Conservation (phyloP, 2,329 filamentous ascomycete genomes). For the Pestalotiopsis fici region DNA sequence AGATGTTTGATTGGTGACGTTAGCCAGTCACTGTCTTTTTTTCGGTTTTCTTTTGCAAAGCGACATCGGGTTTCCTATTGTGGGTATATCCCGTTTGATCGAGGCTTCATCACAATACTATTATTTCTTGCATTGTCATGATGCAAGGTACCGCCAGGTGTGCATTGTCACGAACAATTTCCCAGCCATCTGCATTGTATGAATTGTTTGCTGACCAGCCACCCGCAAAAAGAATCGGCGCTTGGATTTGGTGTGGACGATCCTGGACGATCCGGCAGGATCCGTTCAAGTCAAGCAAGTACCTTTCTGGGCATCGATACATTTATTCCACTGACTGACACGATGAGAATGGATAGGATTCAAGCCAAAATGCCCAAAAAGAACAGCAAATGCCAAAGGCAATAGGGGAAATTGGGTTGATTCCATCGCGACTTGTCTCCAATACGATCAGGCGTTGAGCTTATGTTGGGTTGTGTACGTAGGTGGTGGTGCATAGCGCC, state of each 20-base stretch:
- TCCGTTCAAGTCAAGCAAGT: background rate
- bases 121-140: no score
- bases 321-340: background rate
- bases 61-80: background rate
- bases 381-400: background rate
- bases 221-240: background rate
- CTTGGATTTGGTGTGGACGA: background rate
- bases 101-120: background rate
- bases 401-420: background rate
- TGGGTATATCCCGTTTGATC: background rate
- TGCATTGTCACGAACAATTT: background rate
- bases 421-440: background rate
- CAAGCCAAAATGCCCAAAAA: background rate
- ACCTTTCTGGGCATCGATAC: background rate
- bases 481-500: no score
- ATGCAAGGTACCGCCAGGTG: background rate
- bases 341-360: background rate
- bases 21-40: background rate
- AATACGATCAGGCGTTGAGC: background rate
- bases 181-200: background rate
- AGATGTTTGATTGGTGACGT: background rate
- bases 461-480: background rate
- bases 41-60: background rate
- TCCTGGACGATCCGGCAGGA: conserved; percentile 1
- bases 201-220: background rate